A percentile compares a stretch with the other conserved stretches of the same genome.
These are phyloP conservation scores for Pythium phragmitis DNA, from an alignment of 352 stramenopile species.

Conservation along the genomic window DNA sequence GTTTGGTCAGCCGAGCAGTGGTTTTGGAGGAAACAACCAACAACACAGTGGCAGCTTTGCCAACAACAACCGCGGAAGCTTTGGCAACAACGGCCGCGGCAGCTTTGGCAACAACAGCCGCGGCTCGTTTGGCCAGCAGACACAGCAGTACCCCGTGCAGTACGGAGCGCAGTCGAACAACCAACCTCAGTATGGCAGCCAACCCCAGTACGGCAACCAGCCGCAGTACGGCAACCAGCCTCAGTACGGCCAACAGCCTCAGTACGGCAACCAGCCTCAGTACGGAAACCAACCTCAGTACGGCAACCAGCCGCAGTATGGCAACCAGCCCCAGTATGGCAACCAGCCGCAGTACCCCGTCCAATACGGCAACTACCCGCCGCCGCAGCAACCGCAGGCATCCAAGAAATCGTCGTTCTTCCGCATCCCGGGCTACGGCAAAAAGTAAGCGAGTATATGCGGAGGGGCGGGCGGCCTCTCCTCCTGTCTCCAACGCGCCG, in stretches of 20 bases:
- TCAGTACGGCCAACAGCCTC: conserved; percentile 28
- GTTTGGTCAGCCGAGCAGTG: conserved; percentile 17
- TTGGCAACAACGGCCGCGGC: background rate
- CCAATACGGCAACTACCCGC: conserved; percentile 38
- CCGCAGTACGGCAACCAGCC: conserved; percentile 11
- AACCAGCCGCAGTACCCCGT: conserved; percentile 30
- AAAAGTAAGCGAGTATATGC: conserved; percentile 44
- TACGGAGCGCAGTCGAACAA: conserved; percentile 8
- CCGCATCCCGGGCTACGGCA: conserved; percentile 67
- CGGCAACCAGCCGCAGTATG: conserved; percentile 39
- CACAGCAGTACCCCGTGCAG: conserved; percentile 23
- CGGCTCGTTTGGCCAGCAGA: conserved; percentile 22
- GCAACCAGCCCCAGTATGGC: conserved; percentile 22
- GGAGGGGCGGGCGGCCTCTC: background rate
- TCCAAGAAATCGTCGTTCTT: conserved; percentile 74
- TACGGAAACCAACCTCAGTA: conserved; percentile 29
- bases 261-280: conserved; percentile 38
- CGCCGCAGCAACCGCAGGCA: conserved; percentile 44
- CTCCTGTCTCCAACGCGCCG: conserved; percentile 1
- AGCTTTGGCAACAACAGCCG: conserved; percentile 21
- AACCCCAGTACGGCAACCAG: conserved; percentile 30
- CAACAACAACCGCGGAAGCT: too few relatives aligned
- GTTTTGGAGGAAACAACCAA: background rate
- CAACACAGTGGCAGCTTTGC: background rate
- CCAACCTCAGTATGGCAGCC: conserved; percentile 25